Conservation (phyloP, 768 basidiomycete species). For the Punctularia strigosozonata region DNA sequence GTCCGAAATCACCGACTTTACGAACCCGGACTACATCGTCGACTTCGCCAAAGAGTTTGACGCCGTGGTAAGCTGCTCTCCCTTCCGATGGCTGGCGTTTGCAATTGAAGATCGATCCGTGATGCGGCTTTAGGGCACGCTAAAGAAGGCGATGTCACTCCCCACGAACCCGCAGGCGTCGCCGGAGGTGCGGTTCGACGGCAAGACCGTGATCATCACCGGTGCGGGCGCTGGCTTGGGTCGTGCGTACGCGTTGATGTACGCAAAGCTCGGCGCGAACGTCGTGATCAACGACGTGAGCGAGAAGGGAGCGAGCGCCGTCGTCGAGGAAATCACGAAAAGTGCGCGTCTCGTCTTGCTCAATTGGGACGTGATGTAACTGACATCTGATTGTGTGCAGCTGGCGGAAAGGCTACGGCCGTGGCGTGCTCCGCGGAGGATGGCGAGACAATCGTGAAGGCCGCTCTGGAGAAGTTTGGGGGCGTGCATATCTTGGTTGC, state of each 20-base stretch:
- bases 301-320: slow-evolving; percentile 70
- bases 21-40: slow-evolving; percentile 53
- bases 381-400: slow-evolving; percentile 24
- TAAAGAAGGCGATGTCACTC: slow-evolving; percentile 51
- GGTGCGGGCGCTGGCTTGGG: slow-evolving; percentile 94
- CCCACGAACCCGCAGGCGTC: slow-evolving; percentile 59
- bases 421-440: slow-evolving; percentile 86
- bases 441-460: slow-evolving; percentile 80
- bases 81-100: neutral
- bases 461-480: slow-evolving; percentile 80
- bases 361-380: neutral
- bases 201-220: slow-evolving; percentile 87
- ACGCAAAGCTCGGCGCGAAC: slow-evolving; percentile 85
- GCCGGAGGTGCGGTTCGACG: slow-evolving; percentile 69
- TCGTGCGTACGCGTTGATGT: slow-evolving; percentile 86
- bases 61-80: neutral
- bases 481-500: slow-evolving; percentile 79
- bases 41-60: neutral
- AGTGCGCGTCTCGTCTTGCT: slow-evolving; percentile 28
- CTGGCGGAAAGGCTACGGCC: slow-evolving; percentile 79
- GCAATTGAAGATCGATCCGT: neutral
- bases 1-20: slow-evolving; percentile 73
- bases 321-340: slow-evolving; percentile 79
- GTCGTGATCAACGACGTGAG: slow-evolving; percentile 94
- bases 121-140: slow-evolving; percentile 28